Evolutionary conservation across 352 stramenopile species (phyloP).

Genomic region (Chrysophaeum taylorii): DNA sequence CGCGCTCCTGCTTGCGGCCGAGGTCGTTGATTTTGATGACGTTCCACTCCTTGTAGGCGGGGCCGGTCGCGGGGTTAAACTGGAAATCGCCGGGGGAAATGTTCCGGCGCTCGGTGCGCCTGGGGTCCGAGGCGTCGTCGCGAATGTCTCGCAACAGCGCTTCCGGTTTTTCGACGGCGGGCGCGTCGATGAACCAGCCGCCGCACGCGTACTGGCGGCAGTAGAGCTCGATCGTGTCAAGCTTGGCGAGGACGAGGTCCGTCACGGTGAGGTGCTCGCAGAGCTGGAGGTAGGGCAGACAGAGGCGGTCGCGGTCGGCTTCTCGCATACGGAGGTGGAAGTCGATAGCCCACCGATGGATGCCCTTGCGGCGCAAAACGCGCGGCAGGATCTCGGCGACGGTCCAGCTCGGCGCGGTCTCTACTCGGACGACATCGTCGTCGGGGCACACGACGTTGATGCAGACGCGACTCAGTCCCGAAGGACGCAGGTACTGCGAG

Average conservation of each 20-base stretch:
- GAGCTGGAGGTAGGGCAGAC: neutral
- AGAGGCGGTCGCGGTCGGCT: neutral
- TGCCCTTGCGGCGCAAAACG: neutral
- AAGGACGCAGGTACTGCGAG: no score
- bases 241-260: neutral
- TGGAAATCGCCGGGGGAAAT: neutral
- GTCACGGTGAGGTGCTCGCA: neutral
- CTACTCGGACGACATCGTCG: neutral
- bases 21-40: conserved; percentile 38
- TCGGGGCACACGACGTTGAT: neutral
- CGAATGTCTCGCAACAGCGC: neutral
- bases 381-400: neutral
- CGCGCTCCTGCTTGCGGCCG: conserved; percentile 30
- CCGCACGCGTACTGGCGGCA: neutral
- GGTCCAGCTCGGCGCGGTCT: neutral
- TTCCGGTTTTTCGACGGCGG: neutral
- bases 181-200: conserved; percentile 1
- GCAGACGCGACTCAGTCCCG: no score
- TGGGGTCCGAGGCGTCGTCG: neutral
- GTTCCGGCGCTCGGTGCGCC: neutral
- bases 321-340: neutral
- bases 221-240: neutral
- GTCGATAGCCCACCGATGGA: neutral
- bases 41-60: conserved; percentile 32
- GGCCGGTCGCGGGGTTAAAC: conserved; percentile 18